Base-by-base conservation (phyloP, 2,329 filamentous ascomycete genomes). In the Colletotrichum sp. region DNA sequence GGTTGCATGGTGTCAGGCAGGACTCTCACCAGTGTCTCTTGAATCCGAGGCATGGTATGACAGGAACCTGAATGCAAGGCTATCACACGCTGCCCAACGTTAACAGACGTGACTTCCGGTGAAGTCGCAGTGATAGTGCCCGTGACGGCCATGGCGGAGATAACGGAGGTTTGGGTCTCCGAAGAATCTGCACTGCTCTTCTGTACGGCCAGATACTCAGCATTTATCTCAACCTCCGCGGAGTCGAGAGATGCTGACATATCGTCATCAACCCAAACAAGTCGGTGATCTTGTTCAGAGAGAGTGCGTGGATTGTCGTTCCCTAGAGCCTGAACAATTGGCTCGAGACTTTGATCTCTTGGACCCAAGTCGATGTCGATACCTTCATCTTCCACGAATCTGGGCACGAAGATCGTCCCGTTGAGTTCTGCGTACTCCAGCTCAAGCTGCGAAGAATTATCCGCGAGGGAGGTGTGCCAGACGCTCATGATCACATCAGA, bases 381-480 rank as follows among this genome's bases (percentile, higher is more conserved):
- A 6, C 67, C 72, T 16, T 68, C 30, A 26, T 76, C 68, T 30
- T 76, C 76, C 15, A 62, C 26, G 8, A 77, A 76, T 15, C 77
- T 59, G 16, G 77, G 75, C 16, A 78, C 55, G 13, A 68, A 70
- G n/a, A 79, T 26, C 6, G 49, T 3, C 12, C 77, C 78, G 7
- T 76, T 52, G 8, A 24, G n/a, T 32, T 78, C 78, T 3, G 67
- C 70, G 16, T 75, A 78, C n/a, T 79, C 78, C 39, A 75, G 68
- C 34, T 79, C 78, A 18, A 39, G 24, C 8, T 6, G 8, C 2
- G 16, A 5, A 18, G 16, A n/a, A 4, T 7, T 21, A 5, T 15
- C 8, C 16, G 4, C 6, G 7, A 69, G 7, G 9, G 26, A 28
- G 16, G 67, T 7, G 15, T 12, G 1, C 71, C 71, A 73, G 1